Percentiles rank a stretch among this genome's conserved stretches.
Conservation (phyloP, 768 basidiomycete genomes). For the Boletus rubropictus region DNA sequence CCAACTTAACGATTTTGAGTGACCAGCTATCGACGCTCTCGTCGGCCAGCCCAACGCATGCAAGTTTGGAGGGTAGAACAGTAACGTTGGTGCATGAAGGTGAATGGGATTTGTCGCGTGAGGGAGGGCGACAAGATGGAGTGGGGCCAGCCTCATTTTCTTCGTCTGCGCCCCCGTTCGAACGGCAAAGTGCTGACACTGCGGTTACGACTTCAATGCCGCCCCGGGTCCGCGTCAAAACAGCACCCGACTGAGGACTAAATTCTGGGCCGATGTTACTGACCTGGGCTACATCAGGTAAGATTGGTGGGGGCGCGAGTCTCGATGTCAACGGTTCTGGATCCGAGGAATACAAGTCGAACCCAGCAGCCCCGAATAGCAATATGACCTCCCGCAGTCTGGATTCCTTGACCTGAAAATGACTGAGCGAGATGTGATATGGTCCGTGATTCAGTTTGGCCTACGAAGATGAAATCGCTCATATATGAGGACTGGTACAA, state of each 20-base stretch:
- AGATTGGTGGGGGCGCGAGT: slow-evolving; percentile 28
- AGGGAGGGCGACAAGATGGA: slow-evolving; percentile 12
- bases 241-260: slow-evolving; percentile 34
- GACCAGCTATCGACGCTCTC: slow-evolving; percentile 67
- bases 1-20: slow-evolving; percentile 70
- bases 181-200: slow-evolving; percentile 6
- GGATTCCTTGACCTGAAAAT: slow-evolving; percentile 56
- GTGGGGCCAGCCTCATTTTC: slow-evolving; percentile 1
- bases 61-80: slow-evolving; percentile 62
- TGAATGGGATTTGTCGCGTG: slow-evolving; percentile 43
- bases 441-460: slow-evolving; percentile 19
- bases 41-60: slow-evolving; percentile 70
- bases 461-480: slow-evolving; percentile 77
- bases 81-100: slow-evolving; percentile 55
- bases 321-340: slow-evolving; percentile 32
- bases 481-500: slow-evolving; percentile 79
- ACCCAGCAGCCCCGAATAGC: slow-evolving; percentile 56
- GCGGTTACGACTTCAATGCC: slow-evolving; percentile 29
- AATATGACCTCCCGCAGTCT: slow-evolving; percentile 58
- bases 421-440: not conserved
- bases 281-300: slow-evolving; percentile 28
- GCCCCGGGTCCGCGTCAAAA: slow-evolving; percentile 46
- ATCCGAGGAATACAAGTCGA: slow-evolving; percentile 55
- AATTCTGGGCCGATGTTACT: slow-evolving; percentile 27
- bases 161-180: slow-evolving; percentile 4